Conservation (phyloP, 495 filamentous ascomycete species). For the Echria macrotheca region DNA sequence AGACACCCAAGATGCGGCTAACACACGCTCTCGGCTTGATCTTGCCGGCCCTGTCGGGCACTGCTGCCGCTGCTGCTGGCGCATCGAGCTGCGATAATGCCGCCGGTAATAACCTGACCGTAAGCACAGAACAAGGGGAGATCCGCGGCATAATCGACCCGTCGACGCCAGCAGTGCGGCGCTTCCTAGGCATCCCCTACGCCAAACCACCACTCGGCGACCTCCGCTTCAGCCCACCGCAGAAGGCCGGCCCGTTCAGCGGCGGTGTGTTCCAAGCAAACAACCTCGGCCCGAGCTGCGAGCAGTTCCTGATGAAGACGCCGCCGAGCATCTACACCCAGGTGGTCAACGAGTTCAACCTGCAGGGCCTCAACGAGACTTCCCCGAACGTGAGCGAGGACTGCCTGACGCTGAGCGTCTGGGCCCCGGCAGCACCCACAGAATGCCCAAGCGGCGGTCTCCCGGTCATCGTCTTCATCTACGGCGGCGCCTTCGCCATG, state of each 20-base stretch:
- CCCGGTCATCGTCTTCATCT: conserved; percentile 31
- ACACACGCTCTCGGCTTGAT: too few relatives aligned
- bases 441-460: conserved; percentile 17
- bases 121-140: conserved; percentile 2
- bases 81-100: too few relatives aligned
- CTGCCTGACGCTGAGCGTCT: conserved; percentile 54
- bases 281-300: conserved; percentile 16
- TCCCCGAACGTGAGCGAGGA: conserved; percentile 38
- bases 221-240: conserved; percentile 40
- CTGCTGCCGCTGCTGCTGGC: too few relatives aligned
- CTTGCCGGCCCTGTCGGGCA: too few relatives aligned
- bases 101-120: conserved; percentile 9
- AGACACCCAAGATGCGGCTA: too few relatives aligned
- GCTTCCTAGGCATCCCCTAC: conserved; percentile 54
- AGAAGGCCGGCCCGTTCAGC: conserved; percentile 12
- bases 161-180: conserved; percentile 14
- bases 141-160: conserved; percentile 15
- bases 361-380: conserved; percentile 17
- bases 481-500: conserved; percentile 25
- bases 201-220: conserved; percentile 44
- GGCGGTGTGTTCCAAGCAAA: conserved; percentile 14
- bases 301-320: conserved; percentile 15
- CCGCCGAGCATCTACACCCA: conserved; percentile 17
- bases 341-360: conserved; percentile 20
- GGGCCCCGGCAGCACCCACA: conserved; percentile 23